Evolutionary conservation across 257 asterid species (phyloP).

Genomic region (Henckelia pumila): DNA sequence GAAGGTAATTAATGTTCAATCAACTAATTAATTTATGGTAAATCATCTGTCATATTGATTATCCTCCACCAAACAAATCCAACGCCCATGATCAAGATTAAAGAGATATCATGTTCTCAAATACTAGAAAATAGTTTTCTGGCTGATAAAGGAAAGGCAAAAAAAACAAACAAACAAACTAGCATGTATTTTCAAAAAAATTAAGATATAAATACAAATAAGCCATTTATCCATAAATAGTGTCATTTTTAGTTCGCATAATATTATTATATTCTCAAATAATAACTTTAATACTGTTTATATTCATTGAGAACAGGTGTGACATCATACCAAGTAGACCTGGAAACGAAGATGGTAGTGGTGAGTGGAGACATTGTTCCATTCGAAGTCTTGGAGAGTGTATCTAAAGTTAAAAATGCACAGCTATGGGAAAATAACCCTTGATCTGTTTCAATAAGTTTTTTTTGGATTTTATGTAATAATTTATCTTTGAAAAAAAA

Average conservation of each 20-base stretch:
- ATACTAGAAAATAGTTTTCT: too few species aligned
- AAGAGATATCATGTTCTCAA: too few species aligned
- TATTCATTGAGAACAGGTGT: constrained; percentile 48
- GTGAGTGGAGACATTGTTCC: constrained; percentile 78
- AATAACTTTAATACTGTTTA: too few species aligned
- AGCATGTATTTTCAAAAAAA: too few species aligned
- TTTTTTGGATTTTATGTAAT: background rate
- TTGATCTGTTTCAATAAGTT: background rate
- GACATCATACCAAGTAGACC: constrained; percentile 62
- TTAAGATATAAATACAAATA: too few species aligned
- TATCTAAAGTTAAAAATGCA: constrained; percentile 73
- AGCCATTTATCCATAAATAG: too few species aligned
- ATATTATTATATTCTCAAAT: too few species aligned
- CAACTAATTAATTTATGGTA: background rate
- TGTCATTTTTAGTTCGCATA: too few species aligned
- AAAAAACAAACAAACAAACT: too few species aligned
- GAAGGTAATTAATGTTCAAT: constrained; percentile 34
- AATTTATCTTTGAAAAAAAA: too few species aligned
- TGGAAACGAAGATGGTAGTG: constrained; percentile 85
- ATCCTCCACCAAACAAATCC: background rate
- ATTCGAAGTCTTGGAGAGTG: constrained; percentile 76
- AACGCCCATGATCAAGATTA: background rate
- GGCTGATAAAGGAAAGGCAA: too few species aligned
- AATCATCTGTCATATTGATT: background rate
- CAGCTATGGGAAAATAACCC: constrained; percentile 47